Base-by-base conservation (phyloP, 192 early-diverging fungal genomes). In the Coemansia sp. region DNA sequence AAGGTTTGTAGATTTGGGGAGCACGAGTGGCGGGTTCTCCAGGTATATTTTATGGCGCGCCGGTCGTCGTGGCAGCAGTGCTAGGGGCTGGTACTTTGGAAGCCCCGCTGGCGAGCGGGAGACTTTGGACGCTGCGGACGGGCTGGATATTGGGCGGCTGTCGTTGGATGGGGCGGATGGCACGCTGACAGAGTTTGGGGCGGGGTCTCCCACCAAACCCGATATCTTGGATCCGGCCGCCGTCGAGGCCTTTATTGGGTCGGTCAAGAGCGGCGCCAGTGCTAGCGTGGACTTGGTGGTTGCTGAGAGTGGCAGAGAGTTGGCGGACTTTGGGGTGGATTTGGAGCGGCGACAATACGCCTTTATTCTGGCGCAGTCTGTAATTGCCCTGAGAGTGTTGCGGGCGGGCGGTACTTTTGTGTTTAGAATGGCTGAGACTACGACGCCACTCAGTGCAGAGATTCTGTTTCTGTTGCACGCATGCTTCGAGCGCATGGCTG, bases 271-370 rank as follows among this genome's bases (percentile, higher is more conserved):
- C 25, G 39, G 25, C 12, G 21, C 41, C 3, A 28, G 8, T 2
- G 56, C 42, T 6, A 68, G 64, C 7, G 62, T 79, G 3, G 77
- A 79, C n/a, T 38, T 79, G 53, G 77, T 79, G 8, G 77, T 79
- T 0, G 72, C 61, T 14, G 72, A 65, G 11, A 21, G n/a, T 14
- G 37, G 58, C 35, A 42, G 63, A 18, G 52, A 26, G 7, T 31
- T 55, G 52, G 26, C 52, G 4, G 72, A 61, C 3, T 63, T 65
- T 33, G 55, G 26, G 2, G 31, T 43, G 31, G 61, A 42, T 28
- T 42, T 58, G 26, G 77, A 79, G 50, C 65, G 60, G 33, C 60
- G 61, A 7, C 77, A 75, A 12, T 68, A 71, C 28, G 48, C 62
- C 3, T 71, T 57, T n/a, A 65, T 59, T 16, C 55, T 79, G 7